These are phyloP conservation scores for Bothriochloa decipiens DNA, from an alignment of 176 grass and related monocot species.

Conservation along the genomic window DNA sequence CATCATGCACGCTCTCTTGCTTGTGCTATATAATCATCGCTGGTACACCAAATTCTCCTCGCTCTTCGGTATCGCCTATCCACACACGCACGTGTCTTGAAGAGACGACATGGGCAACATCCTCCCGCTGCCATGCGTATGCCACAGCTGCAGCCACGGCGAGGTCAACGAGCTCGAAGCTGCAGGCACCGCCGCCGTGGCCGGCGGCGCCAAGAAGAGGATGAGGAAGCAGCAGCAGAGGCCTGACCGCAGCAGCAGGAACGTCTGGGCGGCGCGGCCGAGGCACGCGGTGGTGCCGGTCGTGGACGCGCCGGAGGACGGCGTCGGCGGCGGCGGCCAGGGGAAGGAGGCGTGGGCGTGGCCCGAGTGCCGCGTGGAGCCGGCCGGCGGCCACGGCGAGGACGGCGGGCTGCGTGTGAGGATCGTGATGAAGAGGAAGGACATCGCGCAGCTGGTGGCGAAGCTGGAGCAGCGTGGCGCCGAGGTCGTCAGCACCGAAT, in stretches of 20 bases:
- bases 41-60: not conserved
- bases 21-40: not conserved
- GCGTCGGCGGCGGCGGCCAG: not conserved
- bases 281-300: constrained; percentile 38
- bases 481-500: not conserved
- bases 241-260: not conserved
- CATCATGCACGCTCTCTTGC: not conserved
- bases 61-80: not conserved
- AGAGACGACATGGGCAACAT: constrained; percentile 43
- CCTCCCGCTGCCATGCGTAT: constrained; percentile 34
- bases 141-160: not conserved
- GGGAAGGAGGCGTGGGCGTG: constrained; percentile 3
- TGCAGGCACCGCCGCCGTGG: not conserved
- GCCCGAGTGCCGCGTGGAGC: constrained; percentile 33
- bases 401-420: constrained; percentile 36
- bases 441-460: constrained; percentile 53
- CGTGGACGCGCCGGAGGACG: not conserved
- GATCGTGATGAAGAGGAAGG: constrained; percentile 62
- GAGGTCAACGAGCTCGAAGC: not conserved
- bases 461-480: constrained; percentile 31
- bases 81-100: not conserved
- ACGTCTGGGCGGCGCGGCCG: not conserved
- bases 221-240: not conserved
- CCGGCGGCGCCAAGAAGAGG: not conserved
- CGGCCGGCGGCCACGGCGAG: not conserved